Base-by-base conservation (phyloP, 2,329 filamentous ascomycete genomes). In the Volutella citrinella region DNA sequence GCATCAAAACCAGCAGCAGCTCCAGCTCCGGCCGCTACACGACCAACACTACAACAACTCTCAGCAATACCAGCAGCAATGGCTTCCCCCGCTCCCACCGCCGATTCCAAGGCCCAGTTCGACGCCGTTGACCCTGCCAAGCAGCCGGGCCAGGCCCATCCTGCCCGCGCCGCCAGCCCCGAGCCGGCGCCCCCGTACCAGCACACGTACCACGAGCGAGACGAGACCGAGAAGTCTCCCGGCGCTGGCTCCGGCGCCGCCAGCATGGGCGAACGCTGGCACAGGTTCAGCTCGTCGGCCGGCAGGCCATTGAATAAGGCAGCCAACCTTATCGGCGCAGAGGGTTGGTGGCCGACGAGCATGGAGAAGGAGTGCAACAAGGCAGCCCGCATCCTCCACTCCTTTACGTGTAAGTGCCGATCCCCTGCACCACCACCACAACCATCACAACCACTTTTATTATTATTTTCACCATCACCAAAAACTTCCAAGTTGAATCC, bases 341-440 rank as follows among this genome's bases (percentile, higher is more conserved):
- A 88, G 56, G 81, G 82, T 10, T 87, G 86, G 56, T 87, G 83
- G 84, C 84, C 84, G 4, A 84, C 80, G 18, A 78, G 76, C 5
- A 64, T 88, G 48, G 82, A 87, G 51, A 81, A 82, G 54, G 84
- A 88, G 63, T 80, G 79, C 52, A 81, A 84, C 64, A 88, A 88
- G 63, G 82, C 83, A 4, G 84, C 84, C 15, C 73, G 84, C 18
- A 88, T 88, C 30, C 62, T 88, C 38, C 73, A 82, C 49, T 83
- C 79, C 46, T 88, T 88, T 58, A 87, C 82, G 65, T 82, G 62
- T 66, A 40, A 30, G 58, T n/a, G n/a, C n/a, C n/a, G n/a, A n/a
- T n/a, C n/a, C n/a, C n/a, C n/a, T n/a, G n/a, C n/a, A n/a, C n/a
- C n/a, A n/a, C n/a, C n/a, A n/a, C n/a, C n/a, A n/a, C n/a, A n/a